Conservation (phyloP, 306 rosid genomes). For the Ziziphus jujuba region DNA sequence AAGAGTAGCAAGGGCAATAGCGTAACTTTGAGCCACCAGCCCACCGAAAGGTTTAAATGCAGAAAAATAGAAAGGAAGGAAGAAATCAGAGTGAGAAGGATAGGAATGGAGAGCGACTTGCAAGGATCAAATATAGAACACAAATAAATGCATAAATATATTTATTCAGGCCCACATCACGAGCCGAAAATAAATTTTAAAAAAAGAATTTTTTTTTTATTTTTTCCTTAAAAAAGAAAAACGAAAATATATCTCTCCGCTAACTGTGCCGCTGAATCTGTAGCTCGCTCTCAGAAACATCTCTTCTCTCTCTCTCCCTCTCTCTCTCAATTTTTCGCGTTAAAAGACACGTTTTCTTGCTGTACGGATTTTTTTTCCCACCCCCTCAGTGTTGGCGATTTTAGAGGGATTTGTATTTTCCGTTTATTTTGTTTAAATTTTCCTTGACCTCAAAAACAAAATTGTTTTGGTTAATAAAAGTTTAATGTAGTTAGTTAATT, state of each 20-base stretch:
- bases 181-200: neutral
- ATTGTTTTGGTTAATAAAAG: neutral
- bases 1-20: slow-evolving; percentile 7
- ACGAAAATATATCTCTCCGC: slow-evolving; percentile 14
- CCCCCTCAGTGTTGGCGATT: too few species aligned
- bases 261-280: slow-evolving; percentile 41
- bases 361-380: slow-evolving; percentile 37
- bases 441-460: neutral
- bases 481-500: neutral
- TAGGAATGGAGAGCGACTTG: slow-evolving; percentile 37
- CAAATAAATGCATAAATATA: slow-evolving; percentile 3
- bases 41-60: slow-evolving; percentile 63
- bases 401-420: neutral
- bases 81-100: slow-evolving; percentile 15
- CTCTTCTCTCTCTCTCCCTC: neutral
- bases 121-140: slow-evolving; percentile 30
- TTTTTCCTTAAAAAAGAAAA: neutral
- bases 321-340: slow-evolving; percentile 28
- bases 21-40: slow-evolving; percentile 17
- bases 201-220: neutral
- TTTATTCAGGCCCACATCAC: slow-evolving; percentile 8
- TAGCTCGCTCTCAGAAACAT: neutral
- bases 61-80: neutral
- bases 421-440: neutral
- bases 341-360: slow-evolving; percentile 2